Base-by-base conservation (phyloP, 1,284 basidiomycete species). In the Phenoliferia sp. region DNA sequence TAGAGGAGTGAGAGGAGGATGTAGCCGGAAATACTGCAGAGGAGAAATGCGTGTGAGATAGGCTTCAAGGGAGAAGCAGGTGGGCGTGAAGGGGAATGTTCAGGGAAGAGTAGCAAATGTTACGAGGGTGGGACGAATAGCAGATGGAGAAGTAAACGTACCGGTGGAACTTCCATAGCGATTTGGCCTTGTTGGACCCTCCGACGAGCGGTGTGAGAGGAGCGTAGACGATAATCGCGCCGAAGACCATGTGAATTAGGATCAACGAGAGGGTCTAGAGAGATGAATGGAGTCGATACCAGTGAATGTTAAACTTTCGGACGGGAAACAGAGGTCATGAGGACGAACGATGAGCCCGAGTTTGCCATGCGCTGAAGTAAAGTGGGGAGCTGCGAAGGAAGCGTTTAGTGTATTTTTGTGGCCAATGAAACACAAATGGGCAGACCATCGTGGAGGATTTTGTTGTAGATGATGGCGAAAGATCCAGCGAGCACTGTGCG, bases 151-250 rank as follows among this genome's bases (percentile, higher is more conserved):
- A 39, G 28, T 15, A 2, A 9, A 32, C 61, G 61, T 4, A 67
- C 69, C 74, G 68, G 58, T 75, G 74, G 33, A 72, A 74, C 55
- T 75, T 75, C 73, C 73, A 75, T 2, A 71, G 35, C 10, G 31
- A 1, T 55, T 74, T 75, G 0, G 73, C 74, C 9, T 55, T 36
- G 16, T 28, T 62, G 33, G 66, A 59, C 7, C 70, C 66, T 17
- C 71, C 71, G n/a, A 75, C 54, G 28, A 75, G n/a, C 6, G 22
- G 22, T 28, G 35, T 59, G 15, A 71, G 59, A 2, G 71, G 70
- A 2, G 72, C 29, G 62, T 69, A 74, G 19, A 73, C 70, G 3
- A 73, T 56, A 3, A 74, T 32, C 0, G 70, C 68, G 26, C 74
- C 74, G 28, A 74, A 69, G 7, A 62, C 9, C 29, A 71, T 71